Conservation (phyloP, 306 rosid genomes). For the Vigna mungo region DNA sequence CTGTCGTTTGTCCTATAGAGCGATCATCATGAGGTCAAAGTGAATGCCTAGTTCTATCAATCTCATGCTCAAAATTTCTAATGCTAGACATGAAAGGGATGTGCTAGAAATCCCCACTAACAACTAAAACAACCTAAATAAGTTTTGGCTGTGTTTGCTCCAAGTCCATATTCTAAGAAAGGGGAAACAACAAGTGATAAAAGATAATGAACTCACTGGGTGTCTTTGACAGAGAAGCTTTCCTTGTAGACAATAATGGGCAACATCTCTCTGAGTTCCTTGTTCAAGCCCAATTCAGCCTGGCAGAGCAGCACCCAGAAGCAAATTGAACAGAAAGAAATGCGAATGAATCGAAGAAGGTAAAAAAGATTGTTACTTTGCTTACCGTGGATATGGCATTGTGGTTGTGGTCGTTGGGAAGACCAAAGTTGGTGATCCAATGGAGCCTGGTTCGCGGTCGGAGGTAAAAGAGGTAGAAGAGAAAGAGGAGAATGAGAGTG, state of each 20-base stretch:
- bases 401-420: not conserved
- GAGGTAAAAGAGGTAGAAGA: slow-evolving; percentile 78
- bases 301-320: slow-evolving; percentile 27
- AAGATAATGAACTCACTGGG: slow-evolving; percentile 66
- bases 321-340: not conserved
- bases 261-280: slow-evolving; percentile 84
- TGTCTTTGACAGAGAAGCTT: slow-evolving; percentile 82
- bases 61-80: no score
- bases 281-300: slow-evolving; percentile 69
- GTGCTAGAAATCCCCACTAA: no score
- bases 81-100: no score
- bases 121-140: no score
- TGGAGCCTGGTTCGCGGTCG: slow-evolving; percentile 65
- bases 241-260: slow-evolving; percentile 76
- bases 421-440: slow-evolving; percentile 51
- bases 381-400: slow-evolving; percentile 47
- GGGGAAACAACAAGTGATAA: not conserved
- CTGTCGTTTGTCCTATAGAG: no score
- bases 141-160: no score
- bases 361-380: not conserved
- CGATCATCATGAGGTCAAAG: no score
- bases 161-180: no score
- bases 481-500: slow-evolving; percentile 70
- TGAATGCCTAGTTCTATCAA: no score
- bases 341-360: not conserved